Evolutionary conservation across 2,329 filamentous ascomycete genomes (phyloP).

Genomic region (Botrytis medusae): DNA sequence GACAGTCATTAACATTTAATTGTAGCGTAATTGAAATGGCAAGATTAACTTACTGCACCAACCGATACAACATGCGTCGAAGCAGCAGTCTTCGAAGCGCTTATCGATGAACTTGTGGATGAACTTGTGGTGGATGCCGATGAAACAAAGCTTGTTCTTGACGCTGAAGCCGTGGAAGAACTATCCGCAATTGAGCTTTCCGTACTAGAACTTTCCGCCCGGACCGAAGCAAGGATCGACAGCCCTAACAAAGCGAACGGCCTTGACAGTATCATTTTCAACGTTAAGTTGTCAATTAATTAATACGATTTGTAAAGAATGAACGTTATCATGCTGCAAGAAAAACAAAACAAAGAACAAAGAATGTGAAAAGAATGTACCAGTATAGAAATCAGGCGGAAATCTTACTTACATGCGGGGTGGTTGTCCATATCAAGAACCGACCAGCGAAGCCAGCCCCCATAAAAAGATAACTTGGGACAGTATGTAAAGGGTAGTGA

Average conservation of each 20-base stretch:
- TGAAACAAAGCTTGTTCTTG: slow-evolving; percentile 6
- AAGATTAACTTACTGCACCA: slow-evolving; percentile 36
- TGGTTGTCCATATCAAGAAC: slow-evolving; percentile 15
- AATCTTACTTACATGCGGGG: slow-evolving; percentile 20
- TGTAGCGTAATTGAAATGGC: slow-evolving; percentile 11
- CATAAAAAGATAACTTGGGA: slow-evolving; percentile 11
- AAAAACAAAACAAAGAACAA: slow-evolving; percentile 9
- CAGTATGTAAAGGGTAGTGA: neutral
- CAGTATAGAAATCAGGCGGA: neutral
- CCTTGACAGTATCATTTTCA: slow-evolving; percentile 14
- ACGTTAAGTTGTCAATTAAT: slow-evolving; percentile 9
- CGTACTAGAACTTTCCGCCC: slow-evolving; percentile 5
- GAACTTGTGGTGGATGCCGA: neutral
- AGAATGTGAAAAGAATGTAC: neutral
- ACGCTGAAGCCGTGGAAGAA: neutral
- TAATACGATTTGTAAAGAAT: slow-evolving; percentile 7
- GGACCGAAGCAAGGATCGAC: slow-evolving; percentile 13
- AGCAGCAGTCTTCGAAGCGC: slow-evolving; percentile 28
- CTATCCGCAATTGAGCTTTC: neutral
- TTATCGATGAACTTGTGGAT: slow-evolving; percentile 21
- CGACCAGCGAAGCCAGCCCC: slow-evolving; percentile 6
- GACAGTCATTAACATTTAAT: slow-evolving; percentile 11
- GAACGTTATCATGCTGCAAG: slow-evolving; percentile 1
- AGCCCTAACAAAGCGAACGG: neutral
- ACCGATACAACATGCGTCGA: slow-evolving; percentile 38